Evolutionary conservation across 352 stramenopile genomes (phyloP), one percentile per base, ranked within the genome.

Genomic region (Phytophthora citrophthora): DNA sequence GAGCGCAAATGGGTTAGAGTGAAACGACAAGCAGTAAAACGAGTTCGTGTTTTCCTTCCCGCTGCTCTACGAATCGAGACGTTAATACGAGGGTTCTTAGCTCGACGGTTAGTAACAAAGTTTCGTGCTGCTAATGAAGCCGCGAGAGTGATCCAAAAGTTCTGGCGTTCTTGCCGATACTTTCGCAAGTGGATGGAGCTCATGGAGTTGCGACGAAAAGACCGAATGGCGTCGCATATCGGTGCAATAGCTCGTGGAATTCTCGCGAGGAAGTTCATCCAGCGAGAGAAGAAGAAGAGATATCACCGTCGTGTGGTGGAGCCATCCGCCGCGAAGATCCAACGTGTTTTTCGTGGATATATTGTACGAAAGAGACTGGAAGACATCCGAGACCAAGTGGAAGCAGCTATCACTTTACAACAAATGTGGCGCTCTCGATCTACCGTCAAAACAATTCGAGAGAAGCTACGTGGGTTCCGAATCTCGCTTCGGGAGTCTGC

Each of bases 321-420:
- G 23, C 86, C 83, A 5, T 77, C 80, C 0, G 79, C 76, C 0
- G 54, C 75, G 3, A 54, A 54, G 10, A 90, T 94, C 51, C 83
- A 94, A 56, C 76, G 83, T 3, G 68, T 93, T n/a, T 92, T 88
- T 55, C 80, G 86, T 5, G 83, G 86, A 0, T 81, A 90, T 45
- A 54, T 86, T 5, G 76, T 80, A 1, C 79, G 86, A 9, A 83
- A 79, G 40, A 46, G 63, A 5, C 61, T 90, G 4, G 83, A 94
- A 54, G 67, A 79, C 8, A 55, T 79, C 1, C 73, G 79, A 1
- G 83, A 94, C 26, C 60, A 72, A 4, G 65, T 87, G 2, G 83
- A 94, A 56, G 83, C 86, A 20, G 86, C 82, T 12, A 89, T 87
- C 38, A 90, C 85, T 6, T 52, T 93, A 12, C 83, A 94, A 71